These are phyloP conservation scores for Tripterygium wilfordii DNA, from an alignment of 177 flowering plant genomes.

Conservation along the genomic window DNA sequence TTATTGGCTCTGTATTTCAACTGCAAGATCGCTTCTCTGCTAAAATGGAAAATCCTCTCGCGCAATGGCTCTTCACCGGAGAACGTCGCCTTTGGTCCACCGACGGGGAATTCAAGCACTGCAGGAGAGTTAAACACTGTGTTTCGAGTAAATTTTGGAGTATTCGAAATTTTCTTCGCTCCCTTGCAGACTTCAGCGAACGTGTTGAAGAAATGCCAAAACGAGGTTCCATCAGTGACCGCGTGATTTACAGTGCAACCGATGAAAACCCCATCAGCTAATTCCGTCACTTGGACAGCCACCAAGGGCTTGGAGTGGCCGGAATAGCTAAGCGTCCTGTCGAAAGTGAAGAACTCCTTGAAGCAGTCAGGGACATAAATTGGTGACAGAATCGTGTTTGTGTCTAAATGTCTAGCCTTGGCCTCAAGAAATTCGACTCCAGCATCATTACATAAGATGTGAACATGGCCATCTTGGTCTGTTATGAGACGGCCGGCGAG, in stretches of 20 bases:
- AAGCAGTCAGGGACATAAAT: conserved; percentile 21
- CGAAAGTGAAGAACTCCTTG: conserved; percentile 52
- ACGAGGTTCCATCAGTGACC: conserved; percentile 77
- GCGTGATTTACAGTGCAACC: conserved; percentile 77
- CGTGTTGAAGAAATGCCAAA: conserved; percentile 86
- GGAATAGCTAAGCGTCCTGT: conserved; percentile 46
- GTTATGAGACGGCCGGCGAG: conserved; percentile 79
- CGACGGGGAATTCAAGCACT: conserved; percentile 45
- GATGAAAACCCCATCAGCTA: conserved; percentile 67
- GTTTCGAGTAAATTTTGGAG: conserved; percentile 50
- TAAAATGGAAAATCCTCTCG: conserved; percentile 61
- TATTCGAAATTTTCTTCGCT: conserved; percentile 23
- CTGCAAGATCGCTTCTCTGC: conserved; percentile 41
- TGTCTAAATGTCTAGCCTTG: conserved; percentile 31
- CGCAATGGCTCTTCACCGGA: conserved; percentile 40
- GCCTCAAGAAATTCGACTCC: conserved; percentile 69
- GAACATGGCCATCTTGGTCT: conserved; percentile 40
- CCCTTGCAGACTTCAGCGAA: conserved; percentile 53
- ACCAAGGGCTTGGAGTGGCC: conserved; percentile 58
- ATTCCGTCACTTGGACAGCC: conserved; percentile 80
- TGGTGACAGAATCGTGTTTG: conserved; percentile 30
- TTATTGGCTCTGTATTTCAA: conserved; percentile 58
- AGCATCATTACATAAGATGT: conserved; percentile 58
- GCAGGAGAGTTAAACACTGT: conserved; percentile 51
- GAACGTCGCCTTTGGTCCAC: conserved; percentile 47